Base-by-base conservation (phyloP, 2,329 filamentous ascomycete genomes). In the Knoxdaviesia capensis region DNA sequence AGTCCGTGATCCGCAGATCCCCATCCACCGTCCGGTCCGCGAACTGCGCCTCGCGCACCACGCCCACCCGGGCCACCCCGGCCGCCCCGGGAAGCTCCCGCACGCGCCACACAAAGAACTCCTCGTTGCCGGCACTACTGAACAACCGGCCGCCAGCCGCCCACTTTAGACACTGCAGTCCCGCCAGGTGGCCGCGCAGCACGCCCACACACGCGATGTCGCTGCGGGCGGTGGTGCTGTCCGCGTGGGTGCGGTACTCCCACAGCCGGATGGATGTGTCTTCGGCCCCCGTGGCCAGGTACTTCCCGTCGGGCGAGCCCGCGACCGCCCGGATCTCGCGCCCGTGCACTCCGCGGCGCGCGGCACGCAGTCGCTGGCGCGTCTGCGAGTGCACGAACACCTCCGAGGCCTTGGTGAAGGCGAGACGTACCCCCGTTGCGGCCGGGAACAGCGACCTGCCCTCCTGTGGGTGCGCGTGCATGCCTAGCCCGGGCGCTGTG, bases 101-200 rank as follows among this genome's bases (percentile, higher is more conserved):
- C 33, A 88, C 57, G 36, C 72, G 69, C 88, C 90, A 98, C 7
- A 87, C 69, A 50, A 79, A 88, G 48, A 96, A 80, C 57, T 98
- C 88, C 55, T 94, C 88, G 46, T 76, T 78, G 0, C 87, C 90
- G 5, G 74, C 85, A 51, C 84, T 87, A 48, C 83, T 94, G 54
- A 96, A 81, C 3, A 98, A 69, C 50, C 79, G 80, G 1, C 64
- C 56, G 2, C 78, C 71, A 39, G 72, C 68, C 2, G 80, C 74
- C 83, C 85, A 96, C 45, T 69, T 69, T 1, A 94, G 62, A 46
- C 77, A 70, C 55, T 94, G 88, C 6, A 96, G 73, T 0, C 88
- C 90, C 0, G 85, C 79, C 2, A 75, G 79, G 54, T 98, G 90
- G 43, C 73, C 74, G 48, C 84, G 78, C 20, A 94, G 57, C 0